Percentiles rank a stretch among this genome's conserved stretches.
phyloP scores from a whole-genome alignment of 2,329 filamentous ascomycete genomes.

The Ophiocordyceps camponoti-leonardi region DNA sequence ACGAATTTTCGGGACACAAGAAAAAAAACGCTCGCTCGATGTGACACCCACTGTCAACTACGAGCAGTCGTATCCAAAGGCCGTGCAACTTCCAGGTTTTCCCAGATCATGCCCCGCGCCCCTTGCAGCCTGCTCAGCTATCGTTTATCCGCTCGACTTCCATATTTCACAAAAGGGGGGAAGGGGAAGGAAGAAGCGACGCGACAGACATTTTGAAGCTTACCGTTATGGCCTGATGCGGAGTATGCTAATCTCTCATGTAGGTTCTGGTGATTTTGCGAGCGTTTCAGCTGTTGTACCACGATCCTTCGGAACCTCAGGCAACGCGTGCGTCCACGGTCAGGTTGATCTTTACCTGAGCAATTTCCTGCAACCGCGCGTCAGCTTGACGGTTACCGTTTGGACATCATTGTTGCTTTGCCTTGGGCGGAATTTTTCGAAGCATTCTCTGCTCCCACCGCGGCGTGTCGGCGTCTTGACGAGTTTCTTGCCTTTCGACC shows the following conservation, averaged over 20 bases:
- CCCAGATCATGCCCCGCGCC: too few relatives aligned
- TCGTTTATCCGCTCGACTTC: not conserved
- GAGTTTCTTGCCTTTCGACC: conserved; percentile 18
- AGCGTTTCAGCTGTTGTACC: conserved; percentile 20
- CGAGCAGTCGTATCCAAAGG: too few relatives aligned
- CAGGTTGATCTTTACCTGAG: conserved; percentile 9
- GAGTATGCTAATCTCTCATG: conserved; percentile 8
- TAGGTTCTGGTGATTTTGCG: conserved; percentile 23
- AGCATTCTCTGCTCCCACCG: conserved; percentile 14
- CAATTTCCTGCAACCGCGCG: conserved; percentile 8
- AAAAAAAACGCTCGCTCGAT: not conserved
- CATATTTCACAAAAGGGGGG: too few relatives aligned
- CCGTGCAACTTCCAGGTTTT: too few relatives aligned
- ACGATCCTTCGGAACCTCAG: conserved; percentile 22
- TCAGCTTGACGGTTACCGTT: conserved; percentile 8
- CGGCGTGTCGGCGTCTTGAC: conserved; percentile 23
- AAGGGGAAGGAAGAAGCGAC: not conserved
- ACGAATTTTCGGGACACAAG: not conserved
- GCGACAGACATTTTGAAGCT: not conserved
- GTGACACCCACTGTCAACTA: not conserved
- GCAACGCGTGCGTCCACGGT: conserved; percentile 14
- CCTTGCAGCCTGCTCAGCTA: not conserved
- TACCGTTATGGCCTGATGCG: not conserved
- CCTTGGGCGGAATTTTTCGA: conserved; percentile 8
- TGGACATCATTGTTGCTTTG: conserved; percentile 5